Evolutionary conservation across 257 asterid genomes (phyloP).

Genomic region (Capsicum pubescens): DNA sequence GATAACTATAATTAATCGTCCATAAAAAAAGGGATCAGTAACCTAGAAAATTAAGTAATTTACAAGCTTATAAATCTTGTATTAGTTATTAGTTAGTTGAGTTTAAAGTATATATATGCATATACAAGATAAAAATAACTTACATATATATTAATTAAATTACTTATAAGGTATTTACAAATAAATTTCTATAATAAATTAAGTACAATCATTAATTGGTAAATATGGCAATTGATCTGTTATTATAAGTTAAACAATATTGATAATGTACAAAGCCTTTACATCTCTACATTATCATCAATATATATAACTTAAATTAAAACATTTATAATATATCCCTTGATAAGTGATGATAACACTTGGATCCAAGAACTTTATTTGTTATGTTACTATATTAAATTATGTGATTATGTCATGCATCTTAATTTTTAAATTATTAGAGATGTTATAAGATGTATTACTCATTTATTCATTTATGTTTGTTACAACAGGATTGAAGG

Average conservation of each 20-base stretch:
- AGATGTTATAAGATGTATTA: background rate
- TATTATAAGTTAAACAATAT: background rate
- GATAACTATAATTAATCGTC: background rate
- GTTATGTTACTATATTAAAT: no score
- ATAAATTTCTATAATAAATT: background rate
- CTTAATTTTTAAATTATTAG: background rate
- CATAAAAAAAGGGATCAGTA: background rate
- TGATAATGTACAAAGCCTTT: background rate
- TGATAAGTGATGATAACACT: no score
- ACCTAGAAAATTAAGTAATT: background rate
- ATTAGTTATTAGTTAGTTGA: background rate
- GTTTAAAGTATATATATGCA: background rate
- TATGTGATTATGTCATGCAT: no score
- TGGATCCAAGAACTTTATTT: no score
- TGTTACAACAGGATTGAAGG: slow-evolving; percentile 49
- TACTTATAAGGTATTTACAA: background rate
- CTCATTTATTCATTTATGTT: background rate
- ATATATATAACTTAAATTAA: background rate
- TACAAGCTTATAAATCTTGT: background rate
- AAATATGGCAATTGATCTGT: background rate
- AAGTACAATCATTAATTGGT: background rate
- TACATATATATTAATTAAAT: background rate
- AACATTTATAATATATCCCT: background rate
- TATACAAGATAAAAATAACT: background rate
- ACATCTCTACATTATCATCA: background rate